These are phyloP conservation scores for Alternaria atra DNA, from an alignment of 2,329 filamentous ascomycete species.

Conservation along the genomic window DNA sequence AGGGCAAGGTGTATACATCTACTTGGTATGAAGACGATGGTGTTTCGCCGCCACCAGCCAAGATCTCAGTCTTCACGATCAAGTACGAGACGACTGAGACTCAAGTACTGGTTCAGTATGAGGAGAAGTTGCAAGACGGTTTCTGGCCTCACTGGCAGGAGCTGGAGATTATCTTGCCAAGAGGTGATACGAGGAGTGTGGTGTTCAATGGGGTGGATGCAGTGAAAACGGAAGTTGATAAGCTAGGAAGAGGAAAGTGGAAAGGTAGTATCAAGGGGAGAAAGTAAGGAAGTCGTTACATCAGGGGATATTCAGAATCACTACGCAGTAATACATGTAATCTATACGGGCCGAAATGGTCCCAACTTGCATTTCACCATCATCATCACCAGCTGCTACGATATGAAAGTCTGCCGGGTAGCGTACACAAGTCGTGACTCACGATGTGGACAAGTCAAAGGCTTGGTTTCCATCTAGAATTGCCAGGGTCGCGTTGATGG, in stretches of 20 bases:
- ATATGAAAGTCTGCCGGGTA: too few relatives aligned
- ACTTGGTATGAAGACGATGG: constrained; percentile 68
- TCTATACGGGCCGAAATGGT: too few relatives aligned
- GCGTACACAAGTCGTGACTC: too few relatives aligned
- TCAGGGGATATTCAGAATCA: too few relatives aligned
- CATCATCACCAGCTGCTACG: too few relatives aligned
- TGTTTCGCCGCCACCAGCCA: constrained; percentile 54
- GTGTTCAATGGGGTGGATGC: constrained; percentile 25
- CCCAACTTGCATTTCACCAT: too few relatives aligned
- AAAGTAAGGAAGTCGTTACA: neutral
- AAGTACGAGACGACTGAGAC: constrained; percentile 50
- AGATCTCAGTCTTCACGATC: constrained; percentile 39
- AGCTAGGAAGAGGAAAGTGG: neutral
- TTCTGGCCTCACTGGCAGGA: constrained; percentile 62
- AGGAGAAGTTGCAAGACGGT: constrained; percentile 48
- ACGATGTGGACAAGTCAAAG: too few relatives aligned
- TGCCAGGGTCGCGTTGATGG: too few relatives aligned
- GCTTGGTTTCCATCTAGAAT: too few relatives aligned
- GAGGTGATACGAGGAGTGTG: constrained; percentile 57
- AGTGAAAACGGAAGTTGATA: neutral
- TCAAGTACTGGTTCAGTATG: constrained; percentile 57
- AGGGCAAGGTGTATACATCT: constrained; percentile 48
- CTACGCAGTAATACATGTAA: too few relatives aligned
- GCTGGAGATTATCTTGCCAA: constrained; percentile 61
- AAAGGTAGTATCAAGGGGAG: neutral